Evolutionary conservation across 1,284 basidiomycete species (phyloP).

Genomic region (Meira miltonrushii): DNA sequence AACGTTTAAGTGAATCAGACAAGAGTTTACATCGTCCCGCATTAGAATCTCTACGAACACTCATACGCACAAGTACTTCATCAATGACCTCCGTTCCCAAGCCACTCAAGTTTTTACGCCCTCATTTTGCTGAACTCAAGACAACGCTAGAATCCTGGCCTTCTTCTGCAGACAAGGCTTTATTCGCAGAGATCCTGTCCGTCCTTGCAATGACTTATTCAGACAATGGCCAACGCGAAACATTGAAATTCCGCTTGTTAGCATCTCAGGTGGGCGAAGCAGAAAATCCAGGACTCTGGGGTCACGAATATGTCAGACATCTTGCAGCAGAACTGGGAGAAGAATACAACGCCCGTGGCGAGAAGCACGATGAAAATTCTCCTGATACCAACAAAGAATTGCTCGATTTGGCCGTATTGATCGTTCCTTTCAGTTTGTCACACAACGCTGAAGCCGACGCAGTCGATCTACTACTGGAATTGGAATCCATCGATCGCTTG

Average conservation of each 20-base stretch:
- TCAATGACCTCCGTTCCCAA: conserved; percentile 99
- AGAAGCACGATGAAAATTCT: conserved; percentile 20
- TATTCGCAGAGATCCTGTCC: conserved; percentile 96
- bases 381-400: conserved; percentile 31
- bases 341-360: conserved; percentile 64
- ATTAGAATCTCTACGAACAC: conserved; percentile 83
- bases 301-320: conserved; percentile 97
- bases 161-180: conserved; percentile 60
- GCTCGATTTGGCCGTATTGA: conserved; percentile 71
- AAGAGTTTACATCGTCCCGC: conserved; percentile 79
- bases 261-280: conserved; percentile 30
- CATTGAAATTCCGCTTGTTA: conserved; percentile 58
- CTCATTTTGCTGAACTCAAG: conserved; percentile 78
- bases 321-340: conserved; percentile 93
- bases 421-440: conserved; percentile 82
- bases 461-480: conserved; percentile 87
- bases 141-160: conserved; percentile 42
- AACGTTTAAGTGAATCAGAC: conserved; percentile 86
- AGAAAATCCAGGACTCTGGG: conserved; percentile 85
- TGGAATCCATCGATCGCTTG: conserved; percentile 74
- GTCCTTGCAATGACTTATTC: conserved; percentile 99
- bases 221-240: conserved; percentile 89
- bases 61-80: conserved; percentile 93
- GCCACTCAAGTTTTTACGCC: conserved; percentile 95
- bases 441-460: conserved; percentile 99